Evolutionary conservation across 306 rosid genomes (phyloP), one percentile per base, ranked within the genome.

Genomic region (Quercus wislizeni): DNA sequence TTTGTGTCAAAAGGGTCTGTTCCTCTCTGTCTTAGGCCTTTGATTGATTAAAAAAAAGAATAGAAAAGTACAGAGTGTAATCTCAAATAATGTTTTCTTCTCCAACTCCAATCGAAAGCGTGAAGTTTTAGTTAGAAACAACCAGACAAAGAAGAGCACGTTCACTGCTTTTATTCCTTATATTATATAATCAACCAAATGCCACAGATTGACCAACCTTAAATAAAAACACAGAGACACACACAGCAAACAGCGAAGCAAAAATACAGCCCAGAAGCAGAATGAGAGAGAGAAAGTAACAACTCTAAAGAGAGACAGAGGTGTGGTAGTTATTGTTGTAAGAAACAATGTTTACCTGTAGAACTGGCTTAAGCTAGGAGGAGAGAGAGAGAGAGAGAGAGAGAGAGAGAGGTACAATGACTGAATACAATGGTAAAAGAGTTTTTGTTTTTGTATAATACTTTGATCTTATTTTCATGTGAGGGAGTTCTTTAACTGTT

Each of bases 71-170:
- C 57, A 76, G 74, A 83, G 52, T 38, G 72, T 10, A 67, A 67
- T 67, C 72, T 18, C 72, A 33, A 67, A 19, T 35, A 35, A 67
- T 33, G 27, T 31, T 68, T 49, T 68, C 54, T 68, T 68, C 72
- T 68, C 54, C 72, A 63, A 81, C 85, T 81, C 86, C 71, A 86
- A 89, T 82, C 86, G 87, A 79, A 89, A 80, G 97, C 97, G 95
- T 91, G 91, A 90, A 84, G 89, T 79, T 67, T 81, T 43, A 81
- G 87, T 80, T 73, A 41, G 74, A 77, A 81, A 76, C 74, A 75
- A 72, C 74, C 84, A 77, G 93, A 92, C 88, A 91, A 86, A 86
- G 88, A 86, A 78, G 83, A 89, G 85, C 97, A 91, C 93, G 97
- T 89, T 93, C 92, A 74, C 79, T 79, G 76, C 74, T 89, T 73